Conservation (phyloP, 495 filamentous ascomycete genomes). For the Filosporella fistucella region DNA sequence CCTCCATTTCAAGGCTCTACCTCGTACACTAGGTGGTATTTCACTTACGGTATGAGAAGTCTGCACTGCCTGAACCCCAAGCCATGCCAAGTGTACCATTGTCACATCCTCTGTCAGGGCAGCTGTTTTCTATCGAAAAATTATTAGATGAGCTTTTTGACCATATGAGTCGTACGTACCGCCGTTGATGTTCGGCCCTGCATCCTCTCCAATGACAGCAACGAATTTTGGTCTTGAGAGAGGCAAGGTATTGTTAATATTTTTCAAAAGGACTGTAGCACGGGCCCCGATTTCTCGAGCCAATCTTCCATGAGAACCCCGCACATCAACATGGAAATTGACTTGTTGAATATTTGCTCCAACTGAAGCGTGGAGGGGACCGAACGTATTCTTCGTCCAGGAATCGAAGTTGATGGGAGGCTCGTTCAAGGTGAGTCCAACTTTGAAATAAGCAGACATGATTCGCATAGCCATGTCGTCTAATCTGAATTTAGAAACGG, state of each 20-base stretch:
- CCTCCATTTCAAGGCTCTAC: too few relatives aligned
- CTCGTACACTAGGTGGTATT: too few relatives aligned
- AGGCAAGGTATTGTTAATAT: conserved; percentile 66
- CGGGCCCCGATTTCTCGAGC: conserved; percentile 72
- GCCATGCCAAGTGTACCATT: conserved; percentile 86
- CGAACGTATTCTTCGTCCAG: conserved; percentile 77
- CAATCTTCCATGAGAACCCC: conserved; percentile 60
- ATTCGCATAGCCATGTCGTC: conserved; percentile 93
- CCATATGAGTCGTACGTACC: too few relatives aligned
- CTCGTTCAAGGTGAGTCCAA: conserved; percentile 45
- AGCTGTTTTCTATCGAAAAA: too few relatives aligned
- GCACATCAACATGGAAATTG: conserved; percentile 88
- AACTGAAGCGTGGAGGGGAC: conserved; percentile 59
- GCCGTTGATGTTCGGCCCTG: conserved; percentile 67
- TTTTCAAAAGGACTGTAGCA: conserved; percentile 90
- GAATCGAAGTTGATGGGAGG: conserved; percentile 84
- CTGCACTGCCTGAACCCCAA: conserved; percentile 86
- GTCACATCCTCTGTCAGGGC: conserved; percentile 74
- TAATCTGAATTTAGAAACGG: conserved; percentile 80
- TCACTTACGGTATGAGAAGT: conserved; percentile 93
- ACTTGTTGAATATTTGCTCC: conserved; percentile 60
- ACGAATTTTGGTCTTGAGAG: conserved; percentile 70
- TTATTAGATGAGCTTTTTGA: too few relatives aligned
- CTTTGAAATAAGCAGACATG: conserved; percentile 90
- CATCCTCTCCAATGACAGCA: conserved; percentile 80